These are phyloP conservation scores for Dryadomyces quercus-mongolicae DNA, from an alignment of 2,329 filamentous ascomycete species.

Conservation along the genomic window DNA sequence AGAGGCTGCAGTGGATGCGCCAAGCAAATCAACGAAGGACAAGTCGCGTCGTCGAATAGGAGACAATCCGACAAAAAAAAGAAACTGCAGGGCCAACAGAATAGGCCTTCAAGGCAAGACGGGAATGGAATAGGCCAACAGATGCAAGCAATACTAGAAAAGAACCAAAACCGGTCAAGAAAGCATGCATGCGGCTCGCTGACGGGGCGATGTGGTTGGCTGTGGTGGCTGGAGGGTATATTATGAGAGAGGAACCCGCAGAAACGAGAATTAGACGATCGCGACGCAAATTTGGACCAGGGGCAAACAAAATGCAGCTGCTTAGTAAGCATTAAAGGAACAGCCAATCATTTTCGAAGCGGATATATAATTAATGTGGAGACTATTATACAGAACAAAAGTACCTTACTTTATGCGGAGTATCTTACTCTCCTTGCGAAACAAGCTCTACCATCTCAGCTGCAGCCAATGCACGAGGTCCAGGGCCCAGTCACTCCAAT, in stretches of 20 bases:
- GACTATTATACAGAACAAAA: too few relatives aligned
- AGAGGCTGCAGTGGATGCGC: background rate
- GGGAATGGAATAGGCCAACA: too few relatives aligned
- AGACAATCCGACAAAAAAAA: background rate
- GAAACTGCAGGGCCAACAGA: background rate
- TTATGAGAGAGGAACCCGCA: background rate
- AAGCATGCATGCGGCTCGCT: background rate
- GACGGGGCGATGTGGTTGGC: background rate
- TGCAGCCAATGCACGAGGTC: background rate
- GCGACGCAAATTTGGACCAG: background rate
- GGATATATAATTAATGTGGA: too few relatives aligned
- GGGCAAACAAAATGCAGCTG: background rate
- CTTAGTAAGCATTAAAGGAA: background rate
- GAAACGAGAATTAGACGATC: background rate
- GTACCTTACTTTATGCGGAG: too few relatives aligned
- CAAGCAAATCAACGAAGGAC: background rate
- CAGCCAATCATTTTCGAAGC: too few relatives aligned
- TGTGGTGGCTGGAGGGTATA: background rate
- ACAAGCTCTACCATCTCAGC: too few relatives aligned
- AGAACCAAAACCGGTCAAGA: background rate
- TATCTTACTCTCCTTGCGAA: too few relatives aligned
- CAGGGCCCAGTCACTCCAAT: background rate
- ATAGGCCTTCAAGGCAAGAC: background rate
- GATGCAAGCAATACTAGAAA: background rate
- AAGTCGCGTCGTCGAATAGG: background rate